Percentiles rank a stretch among this genome's conserved stretches.
Evolutionary conservation across 345 rosid species (phyloP).

Genomic region (Odontarrhena argentea): DNA sequence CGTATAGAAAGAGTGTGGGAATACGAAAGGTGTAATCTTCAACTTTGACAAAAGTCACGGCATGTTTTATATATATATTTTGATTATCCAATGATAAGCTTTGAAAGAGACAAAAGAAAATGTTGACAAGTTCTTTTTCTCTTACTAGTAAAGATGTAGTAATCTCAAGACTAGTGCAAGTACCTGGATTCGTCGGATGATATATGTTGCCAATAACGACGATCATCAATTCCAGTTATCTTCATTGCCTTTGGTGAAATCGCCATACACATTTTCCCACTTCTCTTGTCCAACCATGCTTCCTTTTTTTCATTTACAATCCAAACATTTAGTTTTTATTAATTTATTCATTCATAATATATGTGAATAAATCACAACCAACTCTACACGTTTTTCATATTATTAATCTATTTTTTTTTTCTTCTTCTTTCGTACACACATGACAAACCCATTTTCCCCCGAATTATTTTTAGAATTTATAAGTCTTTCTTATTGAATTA

Average conservation of each 20-base stretch:
- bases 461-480: not conserved
- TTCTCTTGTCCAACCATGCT: conserved; percentile 77
- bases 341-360: not conserved
- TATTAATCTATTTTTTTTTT: not conserved
- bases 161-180: no score
- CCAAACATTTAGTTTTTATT: conserved; percentile 31
- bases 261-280: conserved; percentile 67
- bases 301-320: conserved; percentile 47
- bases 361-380: conserved; percentile 13
- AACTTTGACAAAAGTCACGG: conserved; percentile 35
- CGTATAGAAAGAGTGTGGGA: conserved; percentile 8
- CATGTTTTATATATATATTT: conserved; percentile 15
- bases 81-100: conserved; percentile 28
- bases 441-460: conserved; percentile 7
- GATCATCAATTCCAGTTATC: conserved; percentile 85
- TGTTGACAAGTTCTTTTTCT: conserved; percentile 16
- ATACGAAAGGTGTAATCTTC: conserved; percentile 27
- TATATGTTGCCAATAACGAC: conserved; percentile 86
- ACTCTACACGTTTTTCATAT: conserved; percentile 7
- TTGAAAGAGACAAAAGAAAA: conserved; percentile 11
- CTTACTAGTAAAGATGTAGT: not conserved
- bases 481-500: not conserved
- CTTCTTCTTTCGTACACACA: conserved; percentile 33
- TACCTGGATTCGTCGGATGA: conserved; percentile 88
- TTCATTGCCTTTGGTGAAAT: conserved; percentile 77